Base-by-base conservation (phyloP, 139 green algal genomes). In the Ettlia oleoabundans region DNA sequence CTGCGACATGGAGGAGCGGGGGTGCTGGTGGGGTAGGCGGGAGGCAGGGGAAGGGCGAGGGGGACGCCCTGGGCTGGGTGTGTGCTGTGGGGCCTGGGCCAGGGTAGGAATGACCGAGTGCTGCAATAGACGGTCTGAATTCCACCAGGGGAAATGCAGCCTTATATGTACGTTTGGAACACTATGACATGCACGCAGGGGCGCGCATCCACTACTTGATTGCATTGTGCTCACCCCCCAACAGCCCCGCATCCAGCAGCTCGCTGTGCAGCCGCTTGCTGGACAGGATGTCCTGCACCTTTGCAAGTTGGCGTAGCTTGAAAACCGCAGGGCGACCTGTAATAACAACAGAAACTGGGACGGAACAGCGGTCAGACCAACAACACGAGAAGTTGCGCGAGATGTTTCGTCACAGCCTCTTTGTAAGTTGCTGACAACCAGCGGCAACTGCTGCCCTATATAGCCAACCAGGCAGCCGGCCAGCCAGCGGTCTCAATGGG, bases 261-360 rank as follows among this genome's bases (percentile, higher is more conserved):
- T 92, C 87, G 24, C 84, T 69, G 47, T 95, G 88, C 61, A 94
- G 66, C 10, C 81, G 85, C 65, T 87, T 88, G 58, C 91, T 95
- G 6, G 79, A 67, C 41, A 95, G 73, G 47, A 88, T 78, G 19
- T 84, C 70, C 68, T 88, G 43, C 63, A 93, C 71, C 42, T 88
- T 62, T 21, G 68, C 37, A 55, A 95, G 84, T 88, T 94, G 87
- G 21, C 76, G 43, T 77, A 95, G 90, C 82, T 95, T 95, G 42
- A 89, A 52, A 22, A 95, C 42, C 9, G 91, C 91, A 0, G 92
- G 91, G 22, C 67, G 32, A 30, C 75, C 62, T 85, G 70, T 40
- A 58, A 15, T n/a, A n/a, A n/a, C 38, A 6, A 53, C 9, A 32
- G 43, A 22, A 52, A 30, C 30, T 18, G 61, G 0, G n/a, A 0